Base-by-base conservation (phyloP, 225 moss, liverwort and hornwort genomes). In the Polytrichum formosum region DNA sequence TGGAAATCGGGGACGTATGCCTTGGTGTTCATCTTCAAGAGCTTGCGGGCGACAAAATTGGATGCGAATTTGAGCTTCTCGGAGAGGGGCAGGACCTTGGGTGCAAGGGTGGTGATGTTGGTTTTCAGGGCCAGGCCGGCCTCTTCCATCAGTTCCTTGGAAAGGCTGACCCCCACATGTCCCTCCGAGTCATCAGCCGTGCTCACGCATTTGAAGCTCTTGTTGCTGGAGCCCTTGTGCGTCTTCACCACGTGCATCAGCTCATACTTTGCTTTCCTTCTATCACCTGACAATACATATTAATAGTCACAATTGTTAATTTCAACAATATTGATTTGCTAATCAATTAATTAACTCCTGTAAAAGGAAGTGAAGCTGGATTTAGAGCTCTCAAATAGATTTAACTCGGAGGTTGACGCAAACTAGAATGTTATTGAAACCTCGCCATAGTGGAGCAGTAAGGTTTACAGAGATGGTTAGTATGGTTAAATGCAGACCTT, bases 101-200 rank as follows among this genome's bases (percentile, higher is more conserved):
- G 81, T 6, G 84, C 84, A 4, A 84, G 75, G 1, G 77, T 81
- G 53, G 73, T 81, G 56, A 84, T 81, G 75, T 84, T 84, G 69
- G 58, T 21, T 1, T 73, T 81, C 2, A 84, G 70, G 2, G 75
- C 63, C 2, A 63, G 23, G 0, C 35, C 81, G 4, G 84, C 80
- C 19, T 73, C 75, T 0, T 60, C 23, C 70, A 81, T 78, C 66
- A 84, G 72, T 5, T 78, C 75, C 64, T 76, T 81, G 4, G 84
- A 84, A 8, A 81, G 75, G 1, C 78, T 72, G 0, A 81, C 54
- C 9, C 84, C 84, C 19, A 69, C 1, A 5, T 22, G 4, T 1
- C 75, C 81, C 2, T 29, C 37, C 0, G 66, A 0, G 56, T 84
- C 84, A 22, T 73, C 66, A 0, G 53, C 1, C 20, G 13, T 62